phyloP scores from a whole-genome alignment of 2,329 filamentous ascomycete species.

The Aureobasidium sp. region DNA sequence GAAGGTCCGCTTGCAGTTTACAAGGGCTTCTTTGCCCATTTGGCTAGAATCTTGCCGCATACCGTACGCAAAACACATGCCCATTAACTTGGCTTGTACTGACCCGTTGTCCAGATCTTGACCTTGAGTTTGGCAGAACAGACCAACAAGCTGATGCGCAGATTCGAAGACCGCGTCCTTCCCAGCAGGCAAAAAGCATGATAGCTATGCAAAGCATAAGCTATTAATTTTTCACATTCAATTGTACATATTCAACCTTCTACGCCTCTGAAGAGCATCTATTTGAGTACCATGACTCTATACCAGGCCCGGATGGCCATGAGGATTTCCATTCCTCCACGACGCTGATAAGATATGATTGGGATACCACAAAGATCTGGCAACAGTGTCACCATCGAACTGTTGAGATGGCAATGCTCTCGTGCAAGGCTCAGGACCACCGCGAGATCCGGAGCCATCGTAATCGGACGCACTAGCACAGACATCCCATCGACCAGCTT shows the following conservation, averaged over 20 bases:
- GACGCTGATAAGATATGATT: neutral
- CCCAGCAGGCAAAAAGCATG: conserved; percentile 17
- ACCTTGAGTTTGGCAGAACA: conserved; percentile 92
- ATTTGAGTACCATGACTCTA: neutral
- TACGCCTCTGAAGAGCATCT: neutral
- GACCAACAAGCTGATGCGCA: conserved; percentile 85
- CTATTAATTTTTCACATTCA: neutral
- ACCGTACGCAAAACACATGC: conserved; percentile 45
- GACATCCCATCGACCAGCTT: neutral
- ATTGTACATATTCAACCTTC: neutral
- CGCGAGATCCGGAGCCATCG: no score
- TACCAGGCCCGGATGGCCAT: neutral
- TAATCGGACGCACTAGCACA: neutral
- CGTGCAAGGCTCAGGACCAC: neutral
- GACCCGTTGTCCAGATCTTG: conserved; percentile 51
- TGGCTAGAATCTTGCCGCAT: conserved; percentile 89
- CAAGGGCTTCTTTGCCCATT: conserved; percentile 93
- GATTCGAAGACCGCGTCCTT: conserved; percentile 56
- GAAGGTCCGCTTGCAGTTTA: conserved; percentile 91
- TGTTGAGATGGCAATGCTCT: neutral
- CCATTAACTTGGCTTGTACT: conserved; percentile 4
- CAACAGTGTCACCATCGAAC: neutral
- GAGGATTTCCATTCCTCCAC: neutral
- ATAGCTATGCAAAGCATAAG: no score
- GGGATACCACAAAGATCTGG: neutral